phyloP scores from a whole-genome alignment of 345 rosid genomes.

The Citrus inodora region DNA sequence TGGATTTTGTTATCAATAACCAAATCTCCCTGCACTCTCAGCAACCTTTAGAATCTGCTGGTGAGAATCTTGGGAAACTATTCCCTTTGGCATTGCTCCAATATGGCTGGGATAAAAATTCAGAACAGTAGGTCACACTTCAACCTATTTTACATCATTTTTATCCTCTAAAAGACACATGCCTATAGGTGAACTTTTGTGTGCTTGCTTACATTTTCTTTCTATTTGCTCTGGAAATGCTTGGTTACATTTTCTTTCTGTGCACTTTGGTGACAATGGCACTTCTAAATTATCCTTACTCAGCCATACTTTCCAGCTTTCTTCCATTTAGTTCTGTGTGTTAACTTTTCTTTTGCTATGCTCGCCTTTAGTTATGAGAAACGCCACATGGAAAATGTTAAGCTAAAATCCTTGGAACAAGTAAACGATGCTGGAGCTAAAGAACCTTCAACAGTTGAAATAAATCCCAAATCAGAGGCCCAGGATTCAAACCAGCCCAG shows the following conservation, averaged over 20 bases:
- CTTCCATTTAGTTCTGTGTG: neutral
- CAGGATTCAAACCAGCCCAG: constrained; percentile 24
- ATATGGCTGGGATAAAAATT: neutral
- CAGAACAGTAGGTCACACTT: neutral
- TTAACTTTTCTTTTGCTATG: neutral
- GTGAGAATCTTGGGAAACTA: neutral
- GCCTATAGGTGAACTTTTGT: neutral
- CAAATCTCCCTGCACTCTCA: neutral
- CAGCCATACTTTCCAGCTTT: neutral
- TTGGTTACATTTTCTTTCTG: neutral
- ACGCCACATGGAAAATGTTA: constrained; percentile 38
- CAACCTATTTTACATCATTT: neutral
- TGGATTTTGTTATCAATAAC: neutral
- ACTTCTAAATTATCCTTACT: neutral
- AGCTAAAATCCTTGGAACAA: constrained; percentile 28
- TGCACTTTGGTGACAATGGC: neutral
- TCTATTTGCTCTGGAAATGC: neutral
- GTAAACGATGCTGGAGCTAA: constrained; percentile 18
- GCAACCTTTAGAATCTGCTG: neutral
- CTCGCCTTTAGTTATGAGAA: constrained; percentile 45
- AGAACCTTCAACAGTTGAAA: constrained; percentile 20
- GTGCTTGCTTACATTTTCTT: neutral
- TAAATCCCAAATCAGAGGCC: constrained; percentile 24
- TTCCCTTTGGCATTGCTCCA: neutral
- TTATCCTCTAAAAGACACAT: neutral